These are phyloP conservation scores for Fusarium veterinarium DNA, from an alignment of 2,329 filamentous ascomycete genomes.

Conservation along the genomic window DNA sequence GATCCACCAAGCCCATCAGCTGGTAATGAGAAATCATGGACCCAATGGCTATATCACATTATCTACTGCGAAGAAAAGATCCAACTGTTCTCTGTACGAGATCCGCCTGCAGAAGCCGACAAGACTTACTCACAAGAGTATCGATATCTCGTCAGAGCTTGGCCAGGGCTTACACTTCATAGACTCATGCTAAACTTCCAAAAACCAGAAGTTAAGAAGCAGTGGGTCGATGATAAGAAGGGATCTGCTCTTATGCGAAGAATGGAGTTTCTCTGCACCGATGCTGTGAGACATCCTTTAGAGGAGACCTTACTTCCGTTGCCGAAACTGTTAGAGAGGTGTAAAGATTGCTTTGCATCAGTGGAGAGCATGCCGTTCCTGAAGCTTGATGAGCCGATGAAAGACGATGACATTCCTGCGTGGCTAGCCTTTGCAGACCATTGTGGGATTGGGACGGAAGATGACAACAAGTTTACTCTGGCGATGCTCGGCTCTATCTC, in stretches of 20 bases:
- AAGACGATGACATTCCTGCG: neutral
- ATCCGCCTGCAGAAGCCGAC: neutral
- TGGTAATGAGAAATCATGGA: neutral
- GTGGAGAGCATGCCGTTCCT: neutral
- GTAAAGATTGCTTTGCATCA: neutral
- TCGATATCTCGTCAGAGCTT: neutral
- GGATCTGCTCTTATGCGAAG: neutral
- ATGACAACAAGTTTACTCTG: neutral
- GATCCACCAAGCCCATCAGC: neutral
- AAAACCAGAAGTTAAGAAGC: neutral
- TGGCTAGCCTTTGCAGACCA: neutral
- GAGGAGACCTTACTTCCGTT: neutral
- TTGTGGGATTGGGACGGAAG: neutral
- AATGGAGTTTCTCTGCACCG: neutral
- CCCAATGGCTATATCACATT: neutral
- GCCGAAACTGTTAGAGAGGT: neutral
- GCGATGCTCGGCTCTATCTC: neutral
- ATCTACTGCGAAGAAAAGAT: slow-evolving; percentile 1
- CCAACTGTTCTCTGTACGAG: neutral
- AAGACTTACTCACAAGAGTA: neutral
- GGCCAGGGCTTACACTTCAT: rapidly evolving
- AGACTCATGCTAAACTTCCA: neutral
- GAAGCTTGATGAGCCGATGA: neutral
- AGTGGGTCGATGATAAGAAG: neutral
- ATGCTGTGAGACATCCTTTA: neutral